A percentile compares a stretch with the other conserved stretches of the same genome.
Conservation (phyloP, 495 filamentous ascomycete genomes). For the Daldinia vernicosa region DNA sequence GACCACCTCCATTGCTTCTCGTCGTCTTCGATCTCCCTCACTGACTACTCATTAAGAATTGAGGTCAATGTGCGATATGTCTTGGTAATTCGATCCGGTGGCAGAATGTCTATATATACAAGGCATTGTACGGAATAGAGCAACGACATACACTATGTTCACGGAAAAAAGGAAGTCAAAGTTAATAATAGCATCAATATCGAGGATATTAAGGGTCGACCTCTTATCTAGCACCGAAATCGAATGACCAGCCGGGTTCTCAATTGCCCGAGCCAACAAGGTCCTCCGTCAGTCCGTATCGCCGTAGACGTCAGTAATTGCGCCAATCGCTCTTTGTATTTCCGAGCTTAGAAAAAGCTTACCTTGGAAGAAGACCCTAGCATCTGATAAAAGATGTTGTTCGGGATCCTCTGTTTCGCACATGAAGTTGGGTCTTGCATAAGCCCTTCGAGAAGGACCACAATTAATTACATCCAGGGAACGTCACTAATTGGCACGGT, state of each 20-base stretch:
- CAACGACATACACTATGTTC: neutral
- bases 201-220: neutral
- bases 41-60: neutral
- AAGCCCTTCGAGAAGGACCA: neutral
- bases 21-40: neutral
- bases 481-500: neutral
- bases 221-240: slow-evolving; percentile 7
- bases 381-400: neutral
- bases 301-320: slow-evolving; percentile 8
- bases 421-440: slow-evolving; percentile 6
- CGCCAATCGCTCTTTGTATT: neutral
- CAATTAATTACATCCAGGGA: neutral
- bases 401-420: neutral
- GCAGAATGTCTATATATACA: neutral
- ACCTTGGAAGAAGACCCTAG: neutral
- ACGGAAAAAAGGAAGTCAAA: neutral
- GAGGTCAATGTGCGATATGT: neutral
- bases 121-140: neutral
- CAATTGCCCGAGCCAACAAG: slow-evolving; percentile 32
- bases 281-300: slow-evolving; percentile 20
- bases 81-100: neutral
- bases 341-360: neutral
- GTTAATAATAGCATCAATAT: slow-evolving; percentile 1
- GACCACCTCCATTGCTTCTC: slow-evolving; percentile 23
- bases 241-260: slow-evolving; percentile 36